These are phyloP conservation scores for Neofusicoccum cordaticola DNA, from an alignment of 2,329 filamentous ascomycete genomes.

Conservation along the genomic window DNA sequence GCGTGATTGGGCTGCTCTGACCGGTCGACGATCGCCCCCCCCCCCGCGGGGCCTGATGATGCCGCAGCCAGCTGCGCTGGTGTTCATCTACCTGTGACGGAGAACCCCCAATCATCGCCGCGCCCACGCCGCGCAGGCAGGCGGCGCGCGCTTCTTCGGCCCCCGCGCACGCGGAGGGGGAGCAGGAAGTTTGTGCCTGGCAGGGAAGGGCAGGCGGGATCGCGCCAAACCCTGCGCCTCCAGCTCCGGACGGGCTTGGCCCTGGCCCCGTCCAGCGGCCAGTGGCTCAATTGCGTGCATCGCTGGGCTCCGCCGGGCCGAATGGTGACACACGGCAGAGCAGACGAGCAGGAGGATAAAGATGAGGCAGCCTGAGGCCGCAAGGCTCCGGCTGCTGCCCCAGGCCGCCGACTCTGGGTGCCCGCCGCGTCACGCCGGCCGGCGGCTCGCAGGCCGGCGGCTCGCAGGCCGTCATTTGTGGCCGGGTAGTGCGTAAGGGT, in stretches of 20 bases:
- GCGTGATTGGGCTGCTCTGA: not conserved
- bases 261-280: no score
- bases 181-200: not conserved
- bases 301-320: not conserved
- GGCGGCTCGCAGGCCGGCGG: no score
- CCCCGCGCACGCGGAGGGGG: no score
- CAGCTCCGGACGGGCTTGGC: no score
- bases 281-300: no score
- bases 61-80: not conserved
- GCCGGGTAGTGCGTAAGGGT: not conserved
- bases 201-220: no score
- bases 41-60: no score
- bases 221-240: no score
- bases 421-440: not conserved
- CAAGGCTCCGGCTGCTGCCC: not conserved
- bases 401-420: not conserved
- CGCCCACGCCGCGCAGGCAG: not conserved
- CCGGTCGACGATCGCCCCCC: not conserved
- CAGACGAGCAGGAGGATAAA: not conserved
- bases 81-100: not conserved
- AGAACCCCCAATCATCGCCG: not conserved
- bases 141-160: not conserved
- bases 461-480: no score
- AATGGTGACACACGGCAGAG: not conserved
- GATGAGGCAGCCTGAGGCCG: not conserved